Conservation (phyloP, 768 basidiomycete genomes). For the Pholiota microspora region DNA sequence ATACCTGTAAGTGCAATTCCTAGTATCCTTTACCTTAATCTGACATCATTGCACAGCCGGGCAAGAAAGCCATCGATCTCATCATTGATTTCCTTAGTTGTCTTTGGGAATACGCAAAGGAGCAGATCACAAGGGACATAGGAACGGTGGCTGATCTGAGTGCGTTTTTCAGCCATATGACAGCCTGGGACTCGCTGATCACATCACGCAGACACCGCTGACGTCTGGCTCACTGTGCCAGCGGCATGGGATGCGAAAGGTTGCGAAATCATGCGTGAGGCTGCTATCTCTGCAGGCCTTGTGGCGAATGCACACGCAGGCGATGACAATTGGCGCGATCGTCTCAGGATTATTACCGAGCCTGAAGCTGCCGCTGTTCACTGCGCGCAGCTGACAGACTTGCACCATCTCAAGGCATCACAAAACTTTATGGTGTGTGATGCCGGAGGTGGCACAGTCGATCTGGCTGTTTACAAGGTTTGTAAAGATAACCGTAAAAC, state of each 20-base stretch:
- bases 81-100: slow-evolving; percentile 83
- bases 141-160: slow-evolving; percentile 84
- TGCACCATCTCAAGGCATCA: slow-evolving; percentile 75
- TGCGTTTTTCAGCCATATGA: slow-evolving; percentile 26
- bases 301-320: slow-evolving; percentile 70
- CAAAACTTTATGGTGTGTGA: slow-evolving; percentile 93
- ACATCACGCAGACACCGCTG: slow-evolving; percentile 61
- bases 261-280: slow-evolving; percentile 82
- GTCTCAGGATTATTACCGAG: slow-evolving; percentile 80
- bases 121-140: slow-evolving; percentile 84
- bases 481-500: neutral
- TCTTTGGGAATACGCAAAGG: slow-evolving; percentile 85
- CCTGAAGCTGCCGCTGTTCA: slow-evolving; percentile 91
- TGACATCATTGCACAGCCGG: slow-evolving; percentile 42
- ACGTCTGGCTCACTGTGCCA: slow-evolving; percentile 85
- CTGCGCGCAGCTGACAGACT: slow-evolving; percentile 75
- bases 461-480: slow-evolving; percentile 60
- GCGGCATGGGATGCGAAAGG: slow-evolving; percentile 90
- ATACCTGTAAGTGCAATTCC: slow-evolving; percentile 58
- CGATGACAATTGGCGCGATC: slow-evolving; percentile 76
- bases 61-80: slow-evolving; percentile 74
- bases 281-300: slow-evolving; percentile 77
- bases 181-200: neutral
- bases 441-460: slow-evolving; percentile 81
- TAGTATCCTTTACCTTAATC: slow-evolving; percentile 4